Conservation (phyloP, 345 rosid genomes). For the Eucalyptus pauciflora region DNA sequence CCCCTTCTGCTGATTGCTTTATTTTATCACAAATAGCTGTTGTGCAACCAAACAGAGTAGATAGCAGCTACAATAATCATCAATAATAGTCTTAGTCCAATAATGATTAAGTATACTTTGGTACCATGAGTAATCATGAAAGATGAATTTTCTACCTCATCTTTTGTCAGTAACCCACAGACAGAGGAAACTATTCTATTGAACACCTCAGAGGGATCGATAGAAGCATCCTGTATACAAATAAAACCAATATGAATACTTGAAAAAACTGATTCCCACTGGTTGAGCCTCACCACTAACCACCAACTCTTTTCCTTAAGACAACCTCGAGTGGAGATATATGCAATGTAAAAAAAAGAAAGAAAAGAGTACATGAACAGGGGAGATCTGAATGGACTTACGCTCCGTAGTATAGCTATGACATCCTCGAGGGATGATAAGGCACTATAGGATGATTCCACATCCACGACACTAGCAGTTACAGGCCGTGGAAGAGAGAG, state of each 20-base stretch:
- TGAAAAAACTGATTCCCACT: constrained; percentile 34
- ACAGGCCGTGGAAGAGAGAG: constrained; percentile 81
- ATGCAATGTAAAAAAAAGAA: neutral
- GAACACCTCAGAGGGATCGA: constrained; percentile 96
- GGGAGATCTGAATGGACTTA: constrained; percentile 8
- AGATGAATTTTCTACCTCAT: constrained; percentile 43
- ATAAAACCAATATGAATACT: neutral
- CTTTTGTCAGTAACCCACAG: constrained; percentile 56
- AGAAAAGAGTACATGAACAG: neutral
- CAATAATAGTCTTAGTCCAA: constrained; percentile 5
- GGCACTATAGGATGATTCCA: constrained; percentile 67
- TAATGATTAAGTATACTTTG: neutral
- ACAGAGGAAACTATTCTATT: constrained; percentile 83
- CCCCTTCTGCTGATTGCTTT: constrained; percentile 92
- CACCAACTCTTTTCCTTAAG: neutral
- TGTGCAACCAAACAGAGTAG: constrained; percentile 61
- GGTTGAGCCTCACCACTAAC: neutral
- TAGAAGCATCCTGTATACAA: constrained; percentile 82
- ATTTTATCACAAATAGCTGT: constrained; percentile 78
- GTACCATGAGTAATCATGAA: constrained; percentile 2
- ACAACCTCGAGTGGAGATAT: neutral
- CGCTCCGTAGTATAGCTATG: constrained; percentile 86
- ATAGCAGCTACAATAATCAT: constrained; percentile 63
- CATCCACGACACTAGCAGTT: constrained; percentile 39
- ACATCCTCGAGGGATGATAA: constrained; percentile 95